Base-by-base conservation (phyloP, 164 flowering plant genomes). In the Macadamia integrifolia region DNA sequence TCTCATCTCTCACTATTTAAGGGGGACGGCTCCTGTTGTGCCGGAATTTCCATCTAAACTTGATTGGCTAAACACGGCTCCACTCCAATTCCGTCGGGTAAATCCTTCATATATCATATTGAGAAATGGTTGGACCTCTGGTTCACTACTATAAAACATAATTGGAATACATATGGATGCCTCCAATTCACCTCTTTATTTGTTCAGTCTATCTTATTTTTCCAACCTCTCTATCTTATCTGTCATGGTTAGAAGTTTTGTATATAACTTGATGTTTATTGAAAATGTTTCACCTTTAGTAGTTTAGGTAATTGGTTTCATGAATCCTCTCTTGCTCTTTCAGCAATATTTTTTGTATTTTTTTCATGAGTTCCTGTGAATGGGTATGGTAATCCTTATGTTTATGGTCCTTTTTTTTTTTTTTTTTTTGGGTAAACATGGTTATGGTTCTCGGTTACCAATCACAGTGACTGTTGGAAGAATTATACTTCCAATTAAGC, bases 41-140 rank as follows among this genome's bases (percentile, higher is more conserved):
- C 97, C 97, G 13, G 97, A 94, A 76, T 94, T 93, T 77, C 98
- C 97, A 62, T 61, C 91, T 68, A 83, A 84, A 74, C 96, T 91
- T 74, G 97, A 91, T 73, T 94, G 98, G 98, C 76, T 94, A 66
- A 94, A 94, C 76, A 71, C 92, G 9, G 82, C 92, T 71, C 97
- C 98, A 40, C 95, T 94, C 76, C 86, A 84, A 74, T 82, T 92
- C 18, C 74, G 70, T 65, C 76, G 82, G 91, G 98, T 91, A 87
- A 80, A 69, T 74, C 28, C 66, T 11, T 61, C 59, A 30, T 59
- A 43, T 44, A 9, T 3, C 46, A 61, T 11, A 42, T 14, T 13
- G 29, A 52, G 7, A 9, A 42, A 69, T 23, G 28, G 35, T 52
- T 61, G 23, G 23, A 23, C 23, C 15, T 44, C 50, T 31, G 15